Evolutionary conservation across 2,329 filamentous ascomycete species (phyloP), one percentile per base, ranked within the genome.

Genomic region (Xylariomycetidae sp.): DNA sequence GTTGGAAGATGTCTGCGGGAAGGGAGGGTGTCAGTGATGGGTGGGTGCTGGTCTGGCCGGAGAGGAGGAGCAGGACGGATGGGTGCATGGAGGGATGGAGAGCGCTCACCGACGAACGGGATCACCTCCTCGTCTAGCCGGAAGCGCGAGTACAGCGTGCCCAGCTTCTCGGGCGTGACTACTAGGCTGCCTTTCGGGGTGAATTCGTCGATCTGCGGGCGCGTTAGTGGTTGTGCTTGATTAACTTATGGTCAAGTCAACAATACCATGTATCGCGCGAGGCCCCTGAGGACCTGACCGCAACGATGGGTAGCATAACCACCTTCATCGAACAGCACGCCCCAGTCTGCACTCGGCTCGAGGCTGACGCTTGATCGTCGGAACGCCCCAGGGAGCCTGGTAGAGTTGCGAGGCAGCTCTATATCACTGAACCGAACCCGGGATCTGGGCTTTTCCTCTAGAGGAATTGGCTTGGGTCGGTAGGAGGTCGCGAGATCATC

Each of bases 241-340:
- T n/a, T n/a, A n/a, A n/a, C n/a, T n/a, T n/a, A n/a, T n/a, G n/a
- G n/a, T n/a, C n/a, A n/a, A n/a, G n/a, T n/a, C n/a, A n/a, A n/a
- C n/a, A n/a, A n/a, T 63, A 87, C 84, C 49, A 94, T 63, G 53
- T 87, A 80, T 34, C 76, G 68, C 10, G 85, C 85, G 36, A 94
- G 65, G 0, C 85, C 85, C 35, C 78, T 69, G 30, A 93, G 61
- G 24, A 92, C 78, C 43, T 88, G 75, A 0, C 74, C 74, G 12
- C 90, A 67, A 32, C 85, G 70, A 29, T 68, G 58, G 0, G 85
- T 89, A 1, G 84, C 76, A 35, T 72, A 69, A 0, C 80, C 82
- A 18, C 78, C 67, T 3, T 68, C 63, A 29, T 83, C 77, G 52
- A 93, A 93, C 3, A 94, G 57, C 8, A 67, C 68, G 5, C 85